Percentiles rank a stretch among this genome's conserved stretches.
Evolutionary conservation across 1,284 basidiomycete genomes (phyloP).

Genomic region (Papiliotrema flavescens): DNA sequence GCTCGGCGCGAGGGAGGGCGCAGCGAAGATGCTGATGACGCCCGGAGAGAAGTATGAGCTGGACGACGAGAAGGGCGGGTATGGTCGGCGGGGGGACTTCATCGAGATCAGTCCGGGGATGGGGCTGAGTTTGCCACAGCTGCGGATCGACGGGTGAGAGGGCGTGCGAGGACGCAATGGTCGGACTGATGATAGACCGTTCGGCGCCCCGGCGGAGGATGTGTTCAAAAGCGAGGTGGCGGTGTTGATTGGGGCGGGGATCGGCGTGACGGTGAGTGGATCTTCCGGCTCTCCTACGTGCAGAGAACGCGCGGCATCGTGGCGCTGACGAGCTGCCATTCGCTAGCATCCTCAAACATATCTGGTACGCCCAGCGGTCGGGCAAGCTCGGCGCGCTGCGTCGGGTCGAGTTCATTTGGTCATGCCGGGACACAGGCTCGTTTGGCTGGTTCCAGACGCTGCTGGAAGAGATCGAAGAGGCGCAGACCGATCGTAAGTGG

Average conservation of each 20-base stretch:
- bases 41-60: background rate
- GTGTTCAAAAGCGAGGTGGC: constrained; percentile 82
- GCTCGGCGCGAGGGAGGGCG: constrained; percentile 70
- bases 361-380: constrained; percentile 82
- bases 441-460: constrained; percentile 90
- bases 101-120: constrained; percentile 63
- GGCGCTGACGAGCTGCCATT: constrained; percentile 65
- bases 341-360: constrained; percentile 84
- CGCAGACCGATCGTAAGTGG: constrained; percentile 71
- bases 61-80: constrained; percentile 23
- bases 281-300: too few species aligned
- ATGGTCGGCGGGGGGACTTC: constrained; percentile 60
- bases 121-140: constrained; percentile 55
- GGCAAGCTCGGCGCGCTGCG: constrained; percentile 70
- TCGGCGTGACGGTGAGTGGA: constrained; percentile 55
- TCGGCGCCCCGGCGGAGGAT: constrained; percentile 84
- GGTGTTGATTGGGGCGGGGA: constrained; percentile 80
- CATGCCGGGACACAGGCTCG: constrained; percentile 77
- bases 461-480: constrained; percentile 76
- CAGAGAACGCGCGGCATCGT: constrained; percentile 1
- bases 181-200: constrained; percentile 51
- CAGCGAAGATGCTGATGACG: constrained; percentile 54
- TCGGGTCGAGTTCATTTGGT: constrained; percentile 88
- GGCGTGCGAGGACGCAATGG: background rate
- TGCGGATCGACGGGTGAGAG: constrained; percentile 68